Evolutionary conservation across 768 basidiomycete genomes (phyloP).

Genomic region (Serendipita sp.): DNA sequence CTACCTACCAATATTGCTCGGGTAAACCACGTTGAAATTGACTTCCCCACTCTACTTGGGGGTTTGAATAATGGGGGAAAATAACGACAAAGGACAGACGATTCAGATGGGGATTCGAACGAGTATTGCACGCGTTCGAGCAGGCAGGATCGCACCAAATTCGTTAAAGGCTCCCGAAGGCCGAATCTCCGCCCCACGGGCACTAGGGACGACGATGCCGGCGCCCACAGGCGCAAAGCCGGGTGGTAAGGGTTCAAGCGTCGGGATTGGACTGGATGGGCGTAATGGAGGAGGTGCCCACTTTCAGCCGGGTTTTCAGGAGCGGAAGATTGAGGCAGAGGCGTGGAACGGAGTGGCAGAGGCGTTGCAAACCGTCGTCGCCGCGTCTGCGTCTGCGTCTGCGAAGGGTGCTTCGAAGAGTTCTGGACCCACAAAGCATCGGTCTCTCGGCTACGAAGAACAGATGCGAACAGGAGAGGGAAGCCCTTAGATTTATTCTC

Average conservation of each 20-base stretch:
- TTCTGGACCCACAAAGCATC: background rate
- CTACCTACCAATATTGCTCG: no score
- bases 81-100: background rate
- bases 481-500: background rate
- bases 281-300: background rate
- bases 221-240: background rate
- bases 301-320: background rate
- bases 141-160: background rate
- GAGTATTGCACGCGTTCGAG: conserved; percentile 1
- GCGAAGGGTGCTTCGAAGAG: background rate
- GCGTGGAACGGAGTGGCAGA: background rate
- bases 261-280: background rate
- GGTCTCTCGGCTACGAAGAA: background rate
- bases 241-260: background rate
- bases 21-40: no score
- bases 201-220: background rate
- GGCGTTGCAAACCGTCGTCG: background rate
- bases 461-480: background rate
- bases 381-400: background rate
- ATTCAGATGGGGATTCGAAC: conserved; percentile 3
- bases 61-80: no score
- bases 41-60: no score
- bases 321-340: background rate
- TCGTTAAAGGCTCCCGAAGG: background rate
- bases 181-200: background rate